These are phyloP conservation scores for Oenanthe javanica DNA, from an alignment of 140 eudicot species.

Conservation along the genomic window DNA sequence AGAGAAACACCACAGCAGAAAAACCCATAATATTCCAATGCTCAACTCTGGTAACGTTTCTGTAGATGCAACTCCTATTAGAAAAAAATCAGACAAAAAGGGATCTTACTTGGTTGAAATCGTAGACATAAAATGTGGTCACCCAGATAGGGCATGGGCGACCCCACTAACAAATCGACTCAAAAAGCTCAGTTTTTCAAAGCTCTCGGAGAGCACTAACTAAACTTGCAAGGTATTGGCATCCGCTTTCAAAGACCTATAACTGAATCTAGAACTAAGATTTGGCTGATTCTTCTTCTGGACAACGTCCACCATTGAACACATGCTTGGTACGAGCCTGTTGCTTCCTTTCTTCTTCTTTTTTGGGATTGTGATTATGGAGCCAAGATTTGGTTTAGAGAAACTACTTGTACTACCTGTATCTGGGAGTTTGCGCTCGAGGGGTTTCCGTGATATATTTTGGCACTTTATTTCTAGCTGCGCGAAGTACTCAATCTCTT, in stretches of 20 bases:
- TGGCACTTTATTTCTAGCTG: slow-evolving; percentile 19
- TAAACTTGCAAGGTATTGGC: slow-evolving; percentile 24
- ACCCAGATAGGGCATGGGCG: slow-evolving; percentile 41
- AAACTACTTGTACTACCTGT: slow-evolving; percentile 13
- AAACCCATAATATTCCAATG: slow-evolving; percentile 47
- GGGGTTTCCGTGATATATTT: slow-evolving; percentile 21
- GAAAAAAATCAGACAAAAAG: slow-evolving; percentile 39
- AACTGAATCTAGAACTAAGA: slow-evolving; percentile 27
- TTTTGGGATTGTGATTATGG: slow-evolving; percentile 19
- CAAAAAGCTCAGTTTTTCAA: slow-evolving; percentile 75
- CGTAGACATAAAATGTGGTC: slow-evolving; percentile 82
- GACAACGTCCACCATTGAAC: slow-evolving; percentile 55
- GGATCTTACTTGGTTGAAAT: slow-evolving; percentile 55
- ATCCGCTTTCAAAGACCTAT: slow-evolving; percentile 47
- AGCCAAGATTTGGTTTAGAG: slow-evolving; percentile 29
- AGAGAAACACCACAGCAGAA: slow-evolving; percentile 37
- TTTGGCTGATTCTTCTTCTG: slow-evolving; percentile 31
- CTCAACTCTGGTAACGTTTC: slow-evolving; percentile 46
- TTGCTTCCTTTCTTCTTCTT: slow-evolving; percentile 35
- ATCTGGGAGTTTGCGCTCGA: slow-evolving; percentile 10
- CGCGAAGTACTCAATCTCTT: slow-evolving; percentile 48
- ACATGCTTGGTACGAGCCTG: slow-evolving; percentile 57
- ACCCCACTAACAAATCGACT: slow-evolving; percentile 54
- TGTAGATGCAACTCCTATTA: slow-evolving; percentile 46
- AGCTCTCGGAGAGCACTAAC: slow-evolving; percentile 55